Percentiles rank a stretch among this genome's conserved stretches.
phyloP scores from a whole-genome alignment of 768 basidiomycete species.

The Leccinum variicolor region DNA sequence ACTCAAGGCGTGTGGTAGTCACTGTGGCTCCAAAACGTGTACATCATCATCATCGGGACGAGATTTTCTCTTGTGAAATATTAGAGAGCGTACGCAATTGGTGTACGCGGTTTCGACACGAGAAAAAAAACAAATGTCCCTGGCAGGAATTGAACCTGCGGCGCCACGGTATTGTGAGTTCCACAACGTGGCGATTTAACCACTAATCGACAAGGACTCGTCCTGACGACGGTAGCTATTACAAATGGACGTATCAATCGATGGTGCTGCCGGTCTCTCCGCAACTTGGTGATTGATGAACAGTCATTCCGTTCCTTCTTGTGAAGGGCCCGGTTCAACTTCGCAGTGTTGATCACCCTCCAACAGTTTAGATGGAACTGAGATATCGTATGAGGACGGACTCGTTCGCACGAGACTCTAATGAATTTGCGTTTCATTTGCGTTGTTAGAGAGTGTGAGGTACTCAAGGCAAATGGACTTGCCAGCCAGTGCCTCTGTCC shows the following conservation, averaged over 20 bases:
- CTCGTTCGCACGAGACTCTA: background rate
- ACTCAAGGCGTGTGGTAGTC: constrained; percentile 28
- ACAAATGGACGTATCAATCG: background rate
- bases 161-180: constrained; percentile 33
- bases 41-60: background rate
- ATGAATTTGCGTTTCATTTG: background rate
- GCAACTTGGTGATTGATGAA: too few relatives aligned
- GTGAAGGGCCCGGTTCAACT: background rate
- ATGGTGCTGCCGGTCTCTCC: background rate
- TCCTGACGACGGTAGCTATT: background rate
- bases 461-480: background rate
- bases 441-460: background rate
- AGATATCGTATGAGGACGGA: background rate
- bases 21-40: background rate
- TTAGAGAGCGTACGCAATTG: background rate
- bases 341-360: background rate
- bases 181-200: constrained; percentile 43
- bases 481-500: too few relatives aligned
- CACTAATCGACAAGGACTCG: constrained; percentile 41
- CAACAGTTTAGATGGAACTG: background rate
- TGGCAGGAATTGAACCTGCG: constrained; percentile 37
- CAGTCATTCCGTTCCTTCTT: too few relatives aligned
- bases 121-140: constrained; percentile 26
- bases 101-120: background rate
- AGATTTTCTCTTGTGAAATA: background rate